Percentiles rank a stretch among this genome's conserved stretches.
These are phyloP conservation scores for Tricholoma terreum DNA, from an alignment of 768 basidiomycete genomes.

Conservation along the genomic window DNA sequence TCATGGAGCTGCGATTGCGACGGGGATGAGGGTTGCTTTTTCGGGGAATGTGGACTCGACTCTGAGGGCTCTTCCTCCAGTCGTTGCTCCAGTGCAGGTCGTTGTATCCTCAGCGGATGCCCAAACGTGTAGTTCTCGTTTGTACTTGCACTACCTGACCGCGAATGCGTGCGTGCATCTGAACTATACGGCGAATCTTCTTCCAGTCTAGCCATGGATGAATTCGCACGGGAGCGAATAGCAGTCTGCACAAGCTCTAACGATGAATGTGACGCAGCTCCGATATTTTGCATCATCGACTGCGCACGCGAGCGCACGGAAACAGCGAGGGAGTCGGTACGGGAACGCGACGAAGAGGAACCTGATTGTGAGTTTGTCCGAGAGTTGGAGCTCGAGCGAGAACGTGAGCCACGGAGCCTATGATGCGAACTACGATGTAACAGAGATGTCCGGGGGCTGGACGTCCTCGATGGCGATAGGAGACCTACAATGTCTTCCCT, in stretches of 20 bases:
- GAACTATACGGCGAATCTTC: slow-evolving; percentile 43
- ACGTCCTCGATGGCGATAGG: slow-evolving; percentile 34
- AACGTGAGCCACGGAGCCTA: slow-evolving; percentile 32
- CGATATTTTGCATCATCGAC: slow-evolving; percentile 62
- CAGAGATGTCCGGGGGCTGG: slow-evolving; percentile 51
- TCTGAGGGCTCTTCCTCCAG: slow-evolving; percentile 15
- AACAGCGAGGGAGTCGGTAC: slow-evolving; percentile 40
- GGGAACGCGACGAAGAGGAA: slow-evolving; percentile 43
- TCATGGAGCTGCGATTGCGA: no score
- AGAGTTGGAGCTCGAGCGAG: slow-evolving; percentile 28
- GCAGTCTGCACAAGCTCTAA: slow-evolving; percentile 51
- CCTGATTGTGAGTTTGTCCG: slow-evolving; percentile 31
- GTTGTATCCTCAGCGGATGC: slow-evolving; percentile 44
- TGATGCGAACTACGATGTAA: slow-evolving; percentile 33
- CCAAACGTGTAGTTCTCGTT: slow-evolving; percentile 79
- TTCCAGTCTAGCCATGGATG: slow-evolving; percentile 68
- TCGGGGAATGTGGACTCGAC: background rate
- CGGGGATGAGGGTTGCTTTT: background rate
- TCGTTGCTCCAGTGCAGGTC: slow-evolving; percentile 25
- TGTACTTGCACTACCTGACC: slow-evolving; percentile 49
- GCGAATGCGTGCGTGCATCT: slow-evolving; percentile 39
- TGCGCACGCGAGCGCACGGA: slow-evolving; percentile 63
- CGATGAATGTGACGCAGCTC: slow-evolving; percentile 58
- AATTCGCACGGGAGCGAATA: slow-evolving; percentile 53
- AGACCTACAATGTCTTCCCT: slow-evolving; percentile 61